Percentiles rank a stretch among this genome's conserved stretches.
Evolutionary conservation across 257 asterid species (phyloP).

Genomic region (Gynochthodes officinalis): DNA sequence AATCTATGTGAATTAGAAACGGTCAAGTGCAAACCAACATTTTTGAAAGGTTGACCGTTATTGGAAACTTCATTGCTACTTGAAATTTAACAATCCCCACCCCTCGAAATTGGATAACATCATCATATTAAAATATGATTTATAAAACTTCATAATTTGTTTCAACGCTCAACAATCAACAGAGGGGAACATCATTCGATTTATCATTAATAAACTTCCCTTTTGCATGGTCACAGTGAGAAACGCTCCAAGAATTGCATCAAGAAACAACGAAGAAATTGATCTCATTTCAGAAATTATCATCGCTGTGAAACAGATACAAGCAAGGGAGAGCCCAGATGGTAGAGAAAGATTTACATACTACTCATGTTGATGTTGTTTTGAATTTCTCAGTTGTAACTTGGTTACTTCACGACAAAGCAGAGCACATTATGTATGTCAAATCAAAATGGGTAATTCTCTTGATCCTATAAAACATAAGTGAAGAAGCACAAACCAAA

Average conservation of each 20-base stretch:
- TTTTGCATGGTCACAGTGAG: too few species aligned
- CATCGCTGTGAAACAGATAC: neutral
- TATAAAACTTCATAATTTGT: too few species aligned
- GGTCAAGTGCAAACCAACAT: too few species aligned
- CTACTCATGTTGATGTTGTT: neutral
- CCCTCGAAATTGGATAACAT: too few species aligned
- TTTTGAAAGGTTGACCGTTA: too few species aligned
- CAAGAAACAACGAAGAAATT: neutral
- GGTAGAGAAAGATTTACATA: neutral
- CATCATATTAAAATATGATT: too few species aligned
- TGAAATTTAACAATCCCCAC: neutral
- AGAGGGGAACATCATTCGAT: too few species aligned
- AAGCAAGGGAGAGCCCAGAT: neutral
- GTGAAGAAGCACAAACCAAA: slow-evolving; percentile 2
- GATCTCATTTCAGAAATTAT: neutral
- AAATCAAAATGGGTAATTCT: neutral
- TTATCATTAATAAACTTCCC: too few species aligned
- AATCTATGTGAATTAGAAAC: too few species aligned
- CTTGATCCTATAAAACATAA: slow-evolving; percentile 4
- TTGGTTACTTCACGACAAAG: neutral
- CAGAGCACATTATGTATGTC: neutral
- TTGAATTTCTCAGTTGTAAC: neutral
- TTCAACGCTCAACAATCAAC: too few species aligned
- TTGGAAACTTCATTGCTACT: too few species aligned
- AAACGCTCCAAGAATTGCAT: neutral